Evolutionary conservation across 805 yeast species (phyloP).

Genomic region (Candida easanensis): DNA sequence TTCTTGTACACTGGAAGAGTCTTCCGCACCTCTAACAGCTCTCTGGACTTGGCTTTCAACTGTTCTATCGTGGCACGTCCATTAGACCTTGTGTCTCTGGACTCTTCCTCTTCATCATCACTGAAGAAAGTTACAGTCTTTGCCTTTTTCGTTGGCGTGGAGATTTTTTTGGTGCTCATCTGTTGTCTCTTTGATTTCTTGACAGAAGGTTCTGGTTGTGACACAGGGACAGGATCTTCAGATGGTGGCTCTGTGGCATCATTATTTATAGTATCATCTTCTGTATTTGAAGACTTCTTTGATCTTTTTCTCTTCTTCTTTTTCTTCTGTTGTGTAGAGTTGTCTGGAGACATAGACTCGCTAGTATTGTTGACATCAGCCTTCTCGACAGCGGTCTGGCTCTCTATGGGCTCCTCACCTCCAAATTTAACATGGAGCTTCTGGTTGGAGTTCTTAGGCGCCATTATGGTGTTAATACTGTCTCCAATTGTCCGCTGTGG

Average conservation of each 20-base stretch:
- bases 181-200: constrained; percentile 6
- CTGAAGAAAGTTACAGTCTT: constrained; percentile 36
- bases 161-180: constrained; percentile 9
- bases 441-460: constrained; percentile 7
- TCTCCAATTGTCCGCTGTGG: too few relatives aligned
- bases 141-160: constrained; percentile 6
- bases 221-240: neutral
- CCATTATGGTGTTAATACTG: neutral
- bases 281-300: neutral
- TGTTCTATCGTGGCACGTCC: constrained; percentile 22
- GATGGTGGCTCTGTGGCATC: neutral
- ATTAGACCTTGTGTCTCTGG: constrained; percentile 17
- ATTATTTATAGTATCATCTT: neutral
- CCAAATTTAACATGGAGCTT: constrained; percentile 12
- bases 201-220: neutral
- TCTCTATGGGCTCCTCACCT: constrained; percentile 1
- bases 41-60: constrained; percentile 36
- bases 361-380: neutral
- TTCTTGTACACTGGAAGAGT: constrained; percentile 76
- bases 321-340: constrained; percentile 9
- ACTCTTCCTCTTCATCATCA: constrained; percentile 37
- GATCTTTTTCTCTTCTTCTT: constrained; percentile 20
- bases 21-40: constrained; percentile 50
- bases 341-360: neutral
- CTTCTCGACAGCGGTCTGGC: neutral